phyloP scores from a whole-genome alignment of 495 filamentous ascomycete genomes.

The Cryomyces minteri region DNA sequence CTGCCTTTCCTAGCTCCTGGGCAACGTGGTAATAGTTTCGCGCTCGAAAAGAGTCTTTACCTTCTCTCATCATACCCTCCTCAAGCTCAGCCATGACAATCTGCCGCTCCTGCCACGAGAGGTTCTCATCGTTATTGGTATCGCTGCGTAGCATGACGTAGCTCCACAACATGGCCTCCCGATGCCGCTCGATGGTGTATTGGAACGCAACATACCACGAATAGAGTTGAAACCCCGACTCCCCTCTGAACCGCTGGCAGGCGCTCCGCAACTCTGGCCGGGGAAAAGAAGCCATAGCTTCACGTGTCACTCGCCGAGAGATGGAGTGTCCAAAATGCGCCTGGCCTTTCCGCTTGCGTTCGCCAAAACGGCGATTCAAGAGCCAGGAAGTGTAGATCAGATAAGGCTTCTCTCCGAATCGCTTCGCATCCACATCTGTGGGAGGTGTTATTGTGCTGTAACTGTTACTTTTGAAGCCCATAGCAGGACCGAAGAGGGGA shows the following conservation, averaged over 20 bases:
- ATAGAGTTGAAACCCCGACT: constrained; percentile 23
- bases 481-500: constrained; percentile 23
- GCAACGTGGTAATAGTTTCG: constrained; percentile 20
- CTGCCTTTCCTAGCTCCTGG: constrained; percentile 17
- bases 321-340: constrained; percentile 25
- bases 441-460: constrained; percentile 24
- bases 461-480: constrained; percentile 24
- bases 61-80: constrained; percentile 18
- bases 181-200: constrained; percentile 25
- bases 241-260: constrained; percentile 24
- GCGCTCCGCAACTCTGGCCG: constrained; percentile 21
- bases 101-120: constrained; percentile 21
- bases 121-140: constrained; percentile 19
- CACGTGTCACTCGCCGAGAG: constrained; percentile 20
- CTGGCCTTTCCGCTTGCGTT: constrained; percentile 25
- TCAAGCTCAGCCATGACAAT: constrained; percentile 17
- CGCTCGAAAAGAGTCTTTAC: constrained; percentile 13
- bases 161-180: constrained; percentile 26
- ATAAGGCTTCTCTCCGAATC: constrained; percentile 26
- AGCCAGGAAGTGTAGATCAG: constrained; percentile 28
- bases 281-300: constrained; percentile 24
- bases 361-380: constrained; percentile 24
- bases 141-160: constrained; percentile 24
- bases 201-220: constrained; percentile 26
- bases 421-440: constrained; percentile 11